Evolutionary conservation across 345 rosid species (phyloP), one percentile per base, ranked within the genome.

Genomic region (Clarkia xantiana): DNA sequence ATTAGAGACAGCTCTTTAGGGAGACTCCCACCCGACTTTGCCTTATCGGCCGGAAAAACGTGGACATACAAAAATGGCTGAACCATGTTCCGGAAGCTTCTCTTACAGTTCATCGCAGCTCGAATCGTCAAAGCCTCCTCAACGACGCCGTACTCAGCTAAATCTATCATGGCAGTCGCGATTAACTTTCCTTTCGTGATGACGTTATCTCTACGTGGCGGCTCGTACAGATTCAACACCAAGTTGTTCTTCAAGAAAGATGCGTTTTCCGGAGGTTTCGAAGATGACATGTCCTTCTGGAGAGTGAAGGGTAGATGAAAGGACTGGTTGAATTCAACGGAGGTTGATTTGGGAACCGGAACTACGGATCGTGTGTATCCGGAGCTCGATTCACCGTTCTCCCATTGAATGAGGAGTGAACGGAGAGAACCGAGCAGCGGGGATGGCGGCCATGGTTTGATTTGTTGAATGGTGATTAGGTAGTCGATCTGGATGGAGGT

Each of bases 391-490:
- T 71, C 82, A 44, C 94, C 91, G 56, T 86, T 80, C 74, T 82
- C 94, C 97, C 97, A 90, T 42, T 80, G 97, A 44, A 90, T 72
- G 8, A 82, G 43, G 55, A 81, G 88, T n/a, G 97, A 82, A 19
- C 91, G 88, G 4, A 90, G 77, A 20, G 91, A 79, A 51, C 79
- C 63, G 49, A 90, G 73, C 4, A 93, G 81, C 52, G 78, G 91
- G 20, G 95, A 82, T 17, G 97, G 97, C 4, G 97, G 97, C 97
- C 97, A 90, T 23, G 91, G 97, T 71, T 74, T 76, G 64, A 90
- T 74, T 36, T 86, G 84, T 62, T 77, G 85, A 66, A 90, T 65
- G 64, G 77, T 82, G 60, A 90, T 67, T 34, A 68, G 7, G 61
- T 82, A 90, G 65, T 79, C 70, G 40, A 75, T 67, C 45, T 71